Evolutionary conservation across 2,329 filamentous ascomycete genomes (phyloP).

Genomic region (Alternaria consortialis): DNA sequence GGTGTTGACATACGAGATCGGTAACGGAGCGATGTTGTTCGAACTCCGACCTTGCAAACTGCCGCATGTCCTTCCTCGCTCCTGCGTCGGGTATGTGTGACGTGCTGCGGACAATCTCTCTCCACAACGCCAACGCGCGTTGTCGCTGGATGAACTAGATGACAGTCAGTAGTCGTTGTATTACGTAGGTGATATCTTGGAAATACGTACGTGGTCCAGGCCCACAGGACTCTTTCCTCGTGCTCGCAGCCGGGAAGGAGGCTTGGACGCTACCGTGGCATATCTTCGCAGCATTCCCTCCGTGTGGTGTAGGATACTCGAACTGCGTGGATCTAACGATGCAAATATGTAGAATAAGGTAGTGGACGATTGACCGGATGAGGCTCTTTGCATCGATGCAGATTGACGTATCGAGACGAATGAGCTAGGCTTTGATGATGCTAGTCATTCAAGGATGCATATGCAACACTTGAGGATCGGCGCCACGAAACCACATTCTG

Average conservation of each 20-base stretch:
- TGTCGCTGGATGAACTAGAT: constrained; percentile 61
- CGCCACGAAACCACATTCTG: not conserved
- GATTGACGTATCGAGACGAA: not conserved
- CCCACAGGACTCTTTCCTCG: constrained; percentile 45
- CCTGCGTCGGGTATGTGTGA: constrained; percentile 41
- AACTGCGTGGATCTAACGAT: not conserved
- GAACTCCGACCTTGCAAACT: constrained; percentile 61
- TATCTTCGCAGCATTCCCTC: constrained; percentile 44
- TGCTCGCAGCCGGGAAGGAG: constrained; percentile 39
- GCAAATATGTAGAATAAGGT: not conserved
- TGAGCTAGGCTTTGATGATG: not conserved
- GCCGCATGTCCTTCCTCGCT: constrained; percentile 54
- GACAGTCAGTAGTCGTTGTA: constrained; percentile 15
- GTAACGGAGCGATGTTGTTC: constrained; percentile 57
- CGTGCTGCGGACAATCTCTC: constrained; percentile 57
- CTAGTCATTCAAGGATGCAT: not conserved
- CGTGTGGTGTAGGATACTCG: not conserved
- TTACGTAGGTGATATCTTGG: not conserved
- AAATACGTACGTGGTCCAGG: constrained; percentile 42
- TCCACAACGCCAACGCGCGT: constrained; percentile 58
- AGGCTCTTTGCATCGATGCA: not conserved
- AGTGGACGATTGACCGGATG: constrained; percentile 2
- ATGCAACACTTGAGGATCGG: not conserved
- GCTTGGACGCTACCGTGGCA: constrained; percentile 44
- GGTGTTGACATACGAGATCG: constrained; percentile 53